phyloP scores from a whole-genome alignment of 2,329 filamentous ascomycete species.

The Peltaster fructicola region DNA sequence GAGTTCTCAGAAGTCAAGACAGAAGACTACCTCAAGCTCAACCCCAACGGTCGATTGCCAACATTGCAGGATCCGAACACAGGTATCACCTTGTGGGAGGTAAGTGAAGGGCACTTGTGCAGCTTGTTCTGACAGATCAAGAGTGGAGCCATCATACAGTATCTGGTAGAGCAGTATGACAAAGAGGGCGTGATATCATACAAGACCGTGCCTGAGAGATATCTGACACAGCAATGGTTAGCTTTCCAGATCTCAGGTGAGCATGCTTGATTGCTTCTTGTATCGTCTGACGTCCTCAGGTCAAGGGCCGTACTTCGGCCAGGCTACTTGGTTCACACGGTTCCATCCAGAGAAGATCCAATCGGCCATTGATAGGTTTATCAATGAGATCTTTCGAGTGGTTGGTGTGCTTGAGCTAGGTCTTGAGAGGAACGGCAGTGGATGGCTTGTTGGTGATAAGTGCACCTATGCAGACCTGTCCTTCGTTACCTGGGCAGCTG shows the following conservation, averaged over 20 bases:
- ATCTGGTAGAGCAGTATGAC: conserved; percentile 19
- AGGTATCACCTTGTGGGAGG: conserved; percentile 22
- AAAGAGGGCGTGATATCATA: conserved; percentile 13
- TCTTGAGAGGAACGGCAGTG: conserved; percentile 16
- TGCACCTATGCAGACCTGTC: conserved; percentile 25
- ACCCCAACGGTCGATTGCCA: conserved; percentile 27
- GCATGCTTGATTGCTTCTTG: too few relatives aligned
- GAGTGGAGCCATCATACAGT: conserved; percentile 15
- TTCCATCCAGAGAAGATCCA: conserved; percentile 27
- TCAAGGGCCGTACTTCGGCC: conserved; percentile 25
- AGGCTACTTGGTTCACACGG: conserved; percentile 25
- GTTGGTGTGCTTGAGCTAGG: conserved; percentile 26
- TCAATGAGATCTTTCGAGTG: conserved; percentile 27
- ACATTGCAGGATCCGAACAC: conserved; percentile 31
- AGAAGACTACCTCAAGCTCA: conserved; percentile 9
- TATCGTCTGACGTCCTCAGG: too few relatives aligned
- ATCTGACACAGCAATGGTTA: conserved; percentile 15
- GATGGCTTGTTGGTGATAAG: conserved; percentile 27
- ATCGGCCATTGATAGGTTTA: conserved; percentile 27
- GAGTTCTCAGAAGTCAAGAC: conserved; percentile 24
- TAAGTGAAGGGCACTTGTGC: conserved; percentile 1
- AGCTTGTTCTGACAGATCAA: neutral
- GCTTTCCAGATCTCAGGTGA: conserved; percentile 19
- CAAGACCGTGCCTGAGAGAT: conserved; percentile 10
- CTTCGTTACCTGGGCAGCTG: conserved; percentile 27